Percentiles rank a stretch among this genome's conserved stretches.
These are phyloP conservation scores for Lipomyces starkeyi DNA, from an alignment of 805 yeast genomes.

Conservation along the genomic window DNA sequence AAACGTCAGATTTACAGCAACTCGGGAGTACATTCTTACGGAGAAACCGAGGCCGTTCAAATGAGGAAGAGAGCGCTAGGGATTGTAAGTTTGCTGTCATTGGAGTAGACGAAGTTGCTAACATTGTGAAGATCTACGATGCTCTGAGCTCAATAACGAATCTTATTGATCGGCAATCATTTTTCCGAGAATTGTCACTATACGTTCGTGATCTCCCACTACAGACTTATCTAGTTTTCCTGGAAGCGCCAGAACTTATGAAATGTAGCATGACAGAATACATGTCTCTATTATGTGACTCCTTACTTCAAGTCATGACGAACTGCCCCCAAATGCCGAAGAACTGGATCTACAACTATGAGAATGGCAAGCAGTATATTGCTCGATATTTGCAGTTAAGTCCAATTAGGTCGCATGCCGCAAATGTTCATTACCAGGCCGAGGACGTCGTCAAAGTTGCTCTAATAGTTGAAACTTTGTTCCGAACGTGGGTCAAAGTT, in stretches of 20 bases:
- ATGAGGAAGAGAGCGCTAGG: slow-evolving; percentile 20
- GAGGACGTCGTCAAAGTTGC: slow-evolving; percentile 18
- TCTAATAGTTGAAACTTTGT: slow-evolving; percentile 19
- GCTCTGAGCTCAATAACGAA: slow-evolving; percentile 10
- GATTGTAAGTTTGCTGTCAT: slow-evolving; percentile 2
- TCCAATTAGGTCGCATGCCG: slow-evolving; percentile 4
- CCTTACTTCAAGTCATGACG: slow-evolving; percentile 13
- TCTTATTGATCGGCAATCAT: slow-evolving; percentile 16
- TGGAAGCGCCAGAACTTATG: slow-evolving; percentile 26
- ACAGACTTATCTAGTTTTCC: slow-evolving; percentile 12
- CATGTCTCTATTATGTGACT: slow-evolving; percentile 13
- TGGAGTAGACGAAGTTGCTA: background rate
- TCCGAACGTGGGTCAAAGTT: slow-evolving; percentile 26
- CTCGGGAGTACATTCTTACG: background rate
- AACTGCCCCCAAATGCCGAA: slow-evolving; percentile 12
- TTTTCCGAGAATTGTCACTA: slow-evolving; percentile 22
- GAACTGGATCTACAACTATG: slow-evolving; percentile 26
- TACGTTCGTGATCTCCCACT: slow-evolving; percentile 23
- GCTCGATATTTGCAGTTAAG: slow-evolving; percentile 12
- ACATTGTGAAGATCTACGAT: slow-evolving; percentile 14
- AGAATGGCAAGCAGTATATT: slow-evolving; percentile 19
- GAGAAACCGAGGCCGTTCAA: slow-evolving; percentile 16
- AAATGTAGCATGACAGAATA: slow-evolving; percentile 18
- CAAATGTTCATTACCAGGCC: slow-evolving; percentile 1
- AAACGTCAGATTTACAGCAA: background rate